Evolutionary conservation across 2,329 filamentous ascomycete species (phyloP), one percentile per base, ranked within the genome.

Genomic region (Aspergillus nomiae): DNA sequence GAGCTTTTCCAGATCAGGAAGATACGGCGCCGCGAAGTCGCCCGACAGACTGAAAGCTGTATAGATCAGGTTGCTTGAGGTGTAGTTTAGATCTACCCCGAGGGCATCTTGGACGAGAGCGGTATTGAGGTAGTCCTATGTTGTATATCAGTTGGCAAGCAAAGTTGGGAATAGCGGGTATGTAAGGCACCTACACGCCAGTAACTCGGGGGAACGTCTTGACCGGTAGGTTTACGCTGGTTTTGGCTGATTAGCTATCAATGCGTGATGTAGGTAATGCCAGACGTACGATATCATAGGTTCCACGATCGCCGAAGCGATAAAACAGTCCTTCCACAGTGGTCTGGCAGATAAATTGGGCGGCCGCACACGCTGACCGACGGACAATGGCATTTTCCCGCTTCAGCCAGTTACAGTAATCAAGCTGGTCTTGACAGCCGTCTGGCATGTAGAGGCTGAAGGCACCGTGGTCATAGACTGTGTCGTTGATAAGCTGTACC

Each of bases 11-110:
- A 91, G 80, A 59, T 83, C 76, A 36, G 89, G 79, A 69, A 88
- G 85, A 66, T 86, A 85, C 16, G 85, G 85, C 69, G 88, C 89
- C 56, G 88, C 85, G 65, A 87, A 87, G 74, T 91, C 89, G 48
- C 84, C 84, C 3, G 82, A 82, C 62, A 79, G 76, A 58, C 84
- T 81, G 77, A 86, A 85, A 38, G 79, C 80, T 65, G 73, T 81
- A 71, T 82, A 77, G 59, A 80, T 71, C 14, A 78, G 74, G 59
- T 68, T 63, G 60, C 76, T 80, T 62, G 79, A 82, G 3, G 84
- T 84, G 76, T 84, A 90, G 72, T 89, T 90, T 56, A 89, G 73
- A 9, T 85, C 85, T 1, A 89, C 84, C 11, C 89, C 89, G 26
- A 92, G 83, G 1, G 86, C 85, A 21, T 84, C 73, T 64, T 87